Evolutionary conservation across 345 rosid genomes (phyloP), one percentile per base, ranked within the genome.

Genomic region (Murraya paniculata): DNA sequence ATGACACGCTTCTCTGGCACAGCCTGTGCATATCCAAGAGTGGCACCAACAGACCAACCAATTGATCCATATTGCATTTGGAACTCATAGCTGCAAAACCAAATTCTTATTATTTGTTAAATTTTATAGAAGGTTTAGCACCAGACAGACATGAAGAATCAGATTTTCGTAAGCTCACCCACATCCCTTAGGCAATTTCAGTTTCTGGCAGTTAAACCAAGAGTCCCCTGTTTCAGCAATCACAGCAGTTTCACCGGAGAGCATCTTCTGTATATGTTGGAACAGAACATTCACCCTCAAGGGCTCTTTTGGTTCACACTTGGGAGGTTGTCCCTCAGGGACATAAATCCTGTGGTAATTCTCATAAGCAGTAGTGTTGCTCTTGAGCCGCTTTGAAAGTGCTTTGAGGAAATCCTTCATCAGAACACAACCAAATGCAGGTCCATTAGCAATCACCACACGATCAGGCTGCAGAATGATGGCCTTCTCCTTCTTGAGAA

Each of bases 21-120:
- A 66, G 94, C 93, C 80, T 91, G 94, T 57, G 97, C 94, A 83
- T 92, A 92, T 25, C 97, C 97, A 25, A 92, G 92, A 19, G 93
- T 90, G 4, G 93, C 97, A 56, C 97, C 97, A 38, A 92, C 92
- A 0, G 97, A 92, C 97, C 97, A 92, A 18, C 97, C 97, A 75
- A 92, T 92, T 13, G 97, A 92, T 77, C 97, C 97, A 73, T 92
- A 92, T 75, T 92, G 97, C 97, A 92, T 91, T 82, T 92, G 94
- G 83, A 92, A 92, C 79, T 92, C 97, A 82, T 92, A 92, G 78
- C 94, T 90, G 80, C 81, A 77, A 61, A 75, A 13, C 68, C 72
- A 59, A 33, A 39, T 74, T 59, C 24, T 66, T 7, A 72, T 66
- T 16, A 48, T 56, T 24, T 38, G 9, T 66, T 65, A 38, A 57